These are phyloP conservation scores for Gillenia trifoliata DNA, from an alignment of 306 rosid species.

Conservation along the genomic window DNA sequence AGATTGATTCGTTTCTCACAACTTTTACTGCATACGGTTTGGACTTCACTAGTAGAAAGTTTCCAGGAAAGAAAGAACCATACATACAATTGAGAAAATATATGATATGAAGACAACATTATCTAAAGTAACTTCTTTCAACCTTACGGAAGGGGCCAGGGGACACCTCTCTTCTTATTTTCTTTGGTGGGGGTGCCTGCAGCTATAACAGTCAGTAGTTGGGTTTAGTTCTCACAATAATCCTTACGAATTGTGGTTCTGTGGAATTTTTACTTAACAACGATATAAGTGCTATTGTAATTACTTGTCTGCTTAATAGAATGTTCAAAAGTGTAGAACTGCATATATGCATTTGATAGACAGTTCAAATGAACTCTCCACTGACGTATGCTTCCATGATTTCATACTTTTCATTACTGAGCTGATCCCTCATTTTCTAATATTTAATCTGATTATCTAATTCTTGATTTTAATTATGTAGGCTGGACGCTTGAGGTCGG, in stretches of 20 bases:
- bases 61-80: background rate
- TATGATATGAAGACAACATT: too few relatives aligned
- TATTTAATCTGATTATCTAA: slow-evolving; percentile 21
- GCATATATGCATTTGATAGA: background rate
- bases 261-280: too few relatives aligned
- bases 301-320: background rate
- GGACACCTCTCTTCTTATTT: background rate
- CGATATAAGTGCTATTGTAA: background rate
- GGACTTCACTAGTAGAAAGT: background rate
- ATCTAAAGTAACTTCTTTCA: background rate
- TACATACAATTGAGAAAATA: too few relatives aligned
- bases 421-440: background rate
- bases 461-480: slow-evolving; percentile 26
- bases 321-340: background rate
- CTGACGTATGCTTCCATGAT: too few relatives aligned
- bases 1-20: background rate
- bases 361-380: background rate
- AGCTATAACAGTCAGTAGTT: background rate
- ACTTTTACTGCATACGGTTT: background rate
- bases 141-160: background rate
- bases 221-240: background rate
- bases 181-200: background rate
- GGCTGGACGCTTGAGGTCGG: slow-evolving; percentile 60
- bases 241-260: background rate
- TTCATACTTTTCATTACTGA: too few relatives aligned